Evolutionary conservation across 208 protist genomes (phyloP), one percentile per base, ranked within the genome.

Genomic region (Wallacemonas rigidus): DNA sequence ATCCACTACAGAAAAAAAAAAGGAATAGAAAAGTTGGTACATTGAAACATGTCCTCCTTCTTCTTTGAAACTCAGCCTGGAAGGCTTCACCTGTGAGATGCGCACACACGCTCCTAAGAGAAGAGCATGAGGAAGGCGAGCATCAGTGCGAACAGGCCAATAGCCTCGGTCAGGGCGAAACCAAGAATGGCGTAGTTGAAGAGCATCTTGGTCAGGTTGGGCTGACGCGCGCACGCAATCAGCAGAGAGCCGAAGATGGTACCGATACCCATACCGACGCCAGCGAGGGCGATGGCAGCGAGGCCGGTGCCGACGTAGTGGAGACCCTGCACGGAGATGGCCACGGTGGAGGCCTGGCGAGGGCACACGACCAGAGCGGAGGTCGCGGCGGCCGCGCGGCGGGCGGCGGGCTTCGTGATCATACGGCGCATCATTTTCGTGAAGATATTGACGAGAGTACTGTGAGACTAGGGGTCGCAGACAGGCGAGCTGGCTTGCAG

Each of bases 161-260:
- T 95, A 77, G 92, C 92, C 82, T 97, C 92, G 57, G 92, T 95
- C 76, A 97, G 83, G 61, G 92, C 92, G 76, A 97, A 97, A 50
- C 92, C 92, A 8, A 97, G 89, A 94, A 97, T 95, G 72, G 90
- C 89, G 81, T 97, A 97, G 88, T 95, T 95, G 80, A 97, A 95
- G 50, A 97, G 82, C 90, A 94, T 93, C 81, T 93, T 93, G 68
- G 89, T 91, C 63, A 97, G 72, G 79, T 95, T 95, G 15, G 92
- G 92, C 83, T 97, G 90, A 54, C 90, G 92, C 41, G 92, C 90
- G 80, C 89, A 94, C 72, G 87, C 89, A 26, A 97, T 75, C 11
- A 97, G 81, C 38, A 95, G 86, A 71, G 78, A 84, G 69, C 90
- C 90, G 73, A 97, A 97, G 79, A 95, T 93, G 58, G 86, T 95